Conservation (phyloP, 495 filamentous ascomycete species). For the Cercophora newfieldiana region DNA sequence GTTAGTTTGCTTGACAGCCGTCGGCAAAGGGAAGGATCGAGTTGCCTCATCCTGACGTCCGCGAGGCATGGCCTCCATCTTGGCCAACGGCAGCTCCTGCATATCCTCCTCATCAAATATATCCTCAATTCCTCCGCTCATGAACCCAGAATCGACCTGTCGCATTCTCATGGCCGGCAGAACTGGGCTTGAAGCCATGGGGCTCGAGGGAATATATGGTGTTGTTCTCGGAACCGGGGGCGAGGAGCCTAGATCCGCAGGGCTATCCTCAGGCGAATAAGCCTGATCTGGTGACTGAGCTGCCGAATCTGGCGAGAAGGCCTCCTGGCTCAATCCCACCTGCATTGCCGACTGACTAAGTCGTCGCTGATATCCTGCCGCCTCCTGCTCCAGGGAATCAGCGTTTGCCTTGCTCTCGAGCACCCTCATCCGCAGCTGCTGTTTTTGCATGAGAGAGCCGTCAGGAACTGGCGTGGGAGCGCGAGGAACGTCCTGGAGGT, state of each 20-base stretch:
- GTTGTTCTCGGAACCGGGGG: slow-evolving; percentile 66
- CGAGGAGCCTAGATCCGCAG: slow-evolving; percentile 71
- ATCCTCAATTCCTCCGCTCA: slow-evolving; percentile 72
- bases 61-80: slow-evolving; percentile 20
- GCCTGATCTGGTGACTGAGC: slow-evolving; percentile 57
- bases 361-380: slow-evolving; percentile 13
- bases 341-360: slow-evolving; percentile 19
- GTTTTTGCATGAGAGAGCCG: slow-evolving; percentile 26
- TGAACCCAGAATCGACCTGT: slow-evolving; percentile 73
- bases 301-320: slow-evolving; percentile 48
- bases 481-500: slow-evolving; percentile 74
- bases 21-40: slow-evolving; percentile 13
- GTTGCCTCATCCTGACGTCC: not conserved
- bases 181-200: slow-evolving; percentile 69
- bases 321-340: slow-evolving; percentile 36
- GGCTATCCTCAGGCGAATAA: slow-evolving; percentile 56
- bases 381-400: slow-evolving; percentile 28
- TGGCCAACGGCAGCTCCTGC: slow-evolving; percentile 23
- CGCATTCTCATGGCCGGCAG: slow-evolving; percentile 61
- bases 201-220: slow-evolving; percentile 49
- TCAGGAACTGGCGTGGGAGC: slow-evolving; percentile 80
- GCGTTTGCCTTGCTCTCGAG: slow-evolving; percentile 23
- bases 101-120: slow-evolving; percentile 45
- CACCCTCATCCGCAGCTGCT: slow-evolving; percentile 25
- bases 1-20: slow-evolving; percentile 15